These are phyloP conservation scores for Neoboletus brunneissimus DNA, from an alignment of 768 basidiomycete genomes.

Conservation along the genomic window DNA sequence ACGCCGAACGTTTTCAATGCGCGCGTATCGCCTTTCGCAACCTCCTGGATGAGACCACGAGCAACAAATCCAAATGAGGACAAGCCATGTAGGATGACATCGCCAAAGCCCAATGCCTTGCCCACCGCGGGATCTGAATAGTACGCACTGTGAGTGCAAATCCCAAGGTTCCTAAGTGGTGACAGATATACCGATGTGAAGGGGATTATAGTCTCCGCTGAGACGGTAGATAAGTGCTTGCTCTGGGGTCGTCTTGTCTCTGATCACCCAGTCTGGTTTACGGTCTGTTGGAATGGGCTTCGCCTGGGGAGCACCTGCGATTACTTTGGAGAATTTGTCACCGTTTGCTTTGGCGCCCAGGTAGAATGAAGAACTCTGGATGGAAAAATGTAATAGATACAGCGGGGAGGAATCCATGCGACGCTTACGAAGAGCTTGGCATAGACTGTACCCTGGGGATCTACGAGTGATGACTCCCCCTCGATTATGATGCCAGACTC, in stretches of 20 bases:
- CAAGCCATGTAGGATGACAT: slow-evolving; percentile 82
- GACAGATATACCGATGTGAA: slow-evolving; percentile 58
- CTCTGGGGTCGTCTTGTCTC: slow-evolving; percentile 59
- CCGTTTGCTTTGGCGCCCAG: slow-evolving; percentile 66
- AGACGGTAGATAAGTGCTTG: slow-evolving; percentile 73
- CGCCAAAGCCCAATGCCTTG: slow-evolving; percentile 73
- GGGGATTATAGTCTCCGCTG: slow-evolving; percentile 76
- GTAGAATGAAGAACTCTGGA: slow-evolving; percentile 63
- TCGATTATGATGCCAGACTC: slow-evolving; percentile 76
- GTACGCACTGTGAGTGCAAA: not conserved
- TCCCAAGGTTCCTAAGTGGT: not conserved
- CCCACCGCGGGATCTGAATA: slow-evolving; percentile 68
- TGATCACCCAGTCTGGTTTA: slow-evolving; percentile 57
- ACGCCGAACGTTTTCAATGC: slow-evolving; percentile 67
- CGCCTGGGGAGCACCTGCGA: slow-evolving; percentile 58
- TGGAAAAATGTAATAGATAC: not conserved
- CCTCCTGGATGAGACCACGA: slow-evolving; percentile 63
- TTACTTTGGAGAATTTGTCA: slow-evolving; percentile 57
- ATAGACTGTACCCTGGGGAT: slow-evolving; percentile 56
- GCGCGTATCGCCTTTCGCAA: slow-evolving; percentile 58
- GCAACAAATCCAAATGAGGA: slow-evolving; percentile 82
- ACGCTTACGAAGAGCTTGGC: slow-evolving; percentile 58
- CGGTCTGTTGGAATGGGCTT: slow-evolving; percentile 61
- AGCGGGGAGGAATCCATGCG: not conserved
- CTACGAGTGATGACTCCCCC: slow-evolving; percentile 58